phyloP scores from a whole-genome alignment of 2,329 filamentous ascomycete species.

The Penicillium freii region DNA sequence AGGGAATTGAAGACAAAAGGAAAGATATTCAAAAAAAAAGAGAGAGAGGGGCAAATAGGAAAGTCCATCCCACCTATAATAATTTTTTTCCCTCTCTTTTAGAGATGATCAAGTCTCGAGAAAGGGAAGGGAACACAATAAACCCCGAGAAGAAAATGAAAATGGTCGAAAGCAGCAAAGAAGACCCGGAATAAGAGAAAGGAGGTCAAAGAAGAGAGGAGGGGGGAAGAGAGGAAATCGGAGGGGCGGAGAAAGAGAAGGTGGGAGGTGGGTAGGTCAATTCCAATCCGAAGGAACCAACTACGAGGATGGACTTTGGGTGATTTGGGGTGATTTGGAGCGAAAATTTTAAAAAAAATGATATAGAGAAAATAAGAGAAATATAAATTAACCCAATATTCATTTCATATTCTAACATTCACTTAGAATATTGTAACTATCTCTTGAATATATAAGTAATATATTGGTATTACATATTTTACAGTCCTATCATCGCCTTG shows the following conservation, averaged over 20 bases:
- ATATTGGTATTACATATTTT: neutral
- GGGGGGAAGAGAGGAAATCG: slow-evolving; percentile 7
- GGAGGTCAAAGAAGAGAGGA: slow-evolving; percentile 9
- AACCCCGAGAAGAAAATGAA: neutral
- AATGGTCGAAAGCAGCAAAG: neutral
- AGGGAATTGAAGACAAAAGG: neutral
- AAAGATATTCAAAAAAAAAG: neutral
- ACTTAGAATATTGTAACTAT: neutral
- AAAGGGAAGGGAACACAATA: neutral
- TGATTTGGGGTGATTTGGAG: neutral
- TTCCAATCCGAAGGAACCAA: slow-evolving; percentile 1
- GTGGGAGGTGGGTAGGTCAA: slow-evolving; percentile 2
- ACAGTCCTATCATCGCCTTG: neutral
- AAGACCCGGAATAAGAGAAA: neutral
- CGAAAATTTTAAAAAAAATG: neutral
- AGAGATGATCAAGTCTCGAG: neutral
- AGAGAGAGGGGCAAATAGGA: neutral
- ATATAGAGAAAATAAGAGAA: neutral
- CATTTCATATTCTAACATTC: neutral
- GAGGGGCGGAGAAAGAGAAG: slow-evolving; percentile 6
- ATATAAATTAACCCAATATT: neutral
- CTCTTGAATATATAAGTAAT: neutral
- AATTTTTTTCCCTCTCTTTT: neutral
- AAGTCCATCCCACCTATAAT: slow-evolving; percentile 17
- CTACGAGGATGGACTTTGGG: neutral